Conservation (phyloP, 2,329 filamentous ascomycete species). For the Paecilomyces formosus region DNA sequence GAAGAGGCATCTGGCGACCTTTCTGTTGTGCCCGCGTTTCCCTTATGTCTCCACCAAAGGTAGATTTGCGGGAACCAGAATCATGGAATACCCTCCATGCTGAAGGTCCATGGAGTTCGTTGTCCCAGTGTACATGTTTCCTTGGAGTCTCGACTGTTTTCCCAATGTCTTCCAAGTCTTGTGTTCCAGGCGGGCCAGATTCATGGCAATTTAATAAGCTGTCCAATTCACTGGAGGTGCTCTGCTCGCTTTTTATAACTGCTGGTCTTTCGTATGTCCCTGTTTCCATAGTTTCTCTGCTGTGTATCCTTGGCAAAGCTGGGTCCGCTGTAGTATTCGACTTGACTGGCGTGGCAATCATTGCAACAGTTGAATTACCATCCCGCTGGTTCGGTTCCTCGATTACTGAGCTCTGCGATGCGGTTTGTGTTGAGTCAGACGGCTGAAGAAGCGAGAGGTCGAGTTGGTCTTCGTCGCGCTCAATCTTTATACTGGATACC, state of each 20-base stretch:
- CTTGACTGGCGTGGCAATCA: slow-evolving; percentile 5
- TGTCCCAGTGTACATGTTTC: slow-evolving; percentile 12
- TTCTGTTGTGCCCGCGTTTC: not conserved
- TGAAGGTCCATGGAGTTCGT: not conserved
- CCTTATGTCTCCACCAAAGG: not conserved
- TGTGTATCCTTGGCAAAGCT: not conserved
- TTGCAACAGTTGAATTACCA: not conserved
- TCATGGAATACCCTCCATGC: not conserved
- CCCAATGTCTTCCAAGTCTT: slow-evolving; percentile 52
- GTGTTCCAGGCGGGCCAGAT: slow-evolving; percentile 44
- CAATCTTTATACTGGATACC: not conserved
- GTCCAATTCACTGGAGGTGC: slow-evolving; percentile 25
- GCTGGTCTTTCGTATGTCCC: slow-evolving; percentile 11
- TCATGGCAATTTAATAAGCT: slow-evolving; percentile 5
- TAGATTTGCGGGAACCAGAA: not conserved
- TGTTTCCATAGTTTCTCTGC: not conserved
- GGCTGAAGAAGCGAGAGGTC: not conserved
- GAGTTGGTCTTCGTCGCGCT: not conserved
- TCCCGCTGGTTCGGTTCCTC: slow-evolving; percentile 1
- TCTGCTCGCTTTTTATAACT: slow-evolving; percentile 27
- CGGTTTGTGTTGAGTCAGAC: not conserved
- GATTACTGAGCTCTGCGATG: not conserved
- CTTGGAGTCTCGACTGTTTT: slow-evolving; percentile 35
- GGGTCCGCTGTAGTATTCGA: slow-evolving; percentile 1
- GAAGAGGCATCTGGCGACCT: slow-evolving; percentile 12